phyloP scores from a whole-genome alignment of 805 yeast genomes.

The Metschnikowia colocasiae region DNA sequence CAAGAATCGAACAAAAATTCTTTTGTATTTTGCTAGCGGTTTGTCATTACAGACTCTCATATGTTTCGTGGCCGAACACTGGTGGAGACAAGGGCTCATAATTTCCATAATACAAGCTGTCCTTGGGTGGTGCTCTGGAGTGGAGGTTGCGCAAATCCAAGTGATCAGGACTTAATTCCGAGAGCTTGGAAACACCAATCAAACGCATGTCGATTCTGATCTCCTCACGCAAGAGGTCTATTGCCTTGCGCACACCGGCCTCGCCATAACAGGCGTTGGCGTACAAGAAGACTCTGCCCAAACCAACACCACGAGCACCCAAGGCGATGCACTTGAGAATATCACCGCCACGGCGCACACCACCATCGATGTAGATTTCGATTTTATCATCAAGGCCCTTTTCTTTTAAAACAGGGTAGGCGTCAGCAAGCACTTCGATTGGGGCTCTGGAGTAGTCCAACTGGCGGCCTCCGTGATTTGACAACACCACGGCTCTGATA shows the following conservation, averaged over 20 bases:
- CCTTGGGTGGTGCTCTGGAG: conserved; percentile 10
- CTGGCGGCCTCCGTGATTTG: conserved; percentile 91
- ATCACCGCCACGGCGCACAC: conserved; percentile 67
- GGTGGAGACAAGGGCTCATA: conserved; percentile 17
- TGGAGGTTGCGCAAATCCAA: conserved; percentile 15
- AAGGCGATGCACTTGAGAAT: conserved; percentile 61
- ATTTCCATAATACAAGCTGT: conserved; percentile 13
- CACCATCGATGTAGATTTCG: conserved; percentile 65
- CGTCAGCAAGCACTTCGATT: conserved; percentile 69
- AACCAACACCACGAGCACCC: conserved; percentile 69
- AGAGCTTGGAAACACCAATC: conserved; percentile 61
- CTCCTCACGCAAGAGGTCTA: conserved; percentile 65
- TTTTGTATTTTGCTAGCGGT: too few species aligned
- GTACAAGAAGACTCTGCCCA: conserved; percentile 64
- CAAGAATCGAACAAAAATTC: too few species aligned
- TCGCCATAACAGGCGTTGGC: conserved; percentile 64
- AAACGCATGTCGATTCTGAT: conserved; percentile 74
- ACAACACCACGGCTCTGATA: conserved; percentile 64
- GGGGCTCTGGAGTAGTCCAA: conserved; percentile 80
- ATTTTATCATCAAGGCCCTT: conserved; percentile 44
- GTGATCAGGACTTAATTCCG: conserved; percentile 13
- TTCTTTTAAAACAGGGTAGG: conserved; percentile 49
- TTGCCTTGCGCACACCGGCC: conserved; percentile 57
- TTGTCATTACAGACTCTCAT: background rate
- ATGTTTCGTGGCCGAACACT: conserved; percentile 9